Percentiles rank a stretch among this genome's conserved stretches.
Conservation (phyloP, 139 green algal species). For the Marvania coccoides region DNA sequence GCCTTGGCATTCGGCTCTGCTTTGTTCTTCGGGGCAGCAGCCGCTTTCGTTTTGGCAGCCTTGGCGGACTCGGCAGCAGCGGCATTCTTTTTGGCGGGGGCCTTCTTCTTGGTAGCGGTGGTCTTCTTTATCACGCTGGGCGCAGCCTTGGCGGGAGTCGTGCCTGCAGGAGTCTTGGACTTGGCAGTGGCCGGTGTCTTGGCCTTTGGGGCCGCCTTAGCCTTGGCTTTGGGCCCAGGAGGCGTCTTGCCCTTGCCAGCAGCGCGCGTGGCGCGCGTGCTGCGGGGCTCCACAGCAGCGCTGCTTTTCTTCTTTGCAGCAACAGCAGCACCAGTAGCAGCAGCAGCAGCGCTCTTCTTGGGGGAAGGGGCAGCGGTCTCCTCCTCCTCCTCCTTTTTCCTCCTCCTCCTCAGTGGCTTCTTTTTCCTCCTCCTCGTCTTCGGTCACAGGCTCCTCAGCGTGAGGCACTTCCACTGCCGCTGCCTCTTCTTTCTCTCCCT, state of each 20-base stretch:
- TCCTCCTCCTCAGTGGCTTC: background rate
- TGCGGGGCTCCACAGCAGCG: background rate
- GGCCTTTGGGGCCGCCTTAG: too few relatives aligned
- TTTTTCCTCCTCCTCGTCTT: background rate
- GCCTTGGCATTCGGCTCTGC: background rate
- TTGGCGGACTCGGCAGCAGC: background rate
- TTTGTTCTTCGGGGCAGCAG: background rate
- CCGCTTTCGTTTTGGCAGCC: background rate
- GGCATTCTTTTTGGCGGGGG: background rate
- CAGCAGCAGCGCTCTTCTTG: background rate
- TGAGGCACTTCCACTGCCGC: background rate
- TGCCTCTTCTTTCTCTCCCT: background rate
- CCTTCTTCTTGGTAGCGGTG: slow-evolving; percentile 1
- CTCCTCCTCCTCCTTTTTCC: background rate
- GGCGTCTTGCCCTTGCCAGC: too few relatives aligned
- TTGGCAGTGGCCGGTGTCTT: too few relatives aligned
- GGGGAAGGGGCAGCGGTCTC: background rate
- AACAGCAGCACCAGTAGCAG: background rate
- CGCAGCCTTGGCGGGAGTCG: background rate
- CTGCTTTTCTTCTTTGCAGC: background rate
- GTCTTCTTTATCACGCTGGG: background rate
- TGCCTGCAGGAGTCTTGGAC: background rate
- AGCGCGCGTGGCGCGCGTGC: too few relatives aligned
- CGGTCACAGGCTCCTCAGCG: background rate
- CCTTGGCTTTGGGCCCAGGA: too few relatives aligned